Evolutionary conservation across 139 green algal species (phyloP), one percentile per base, ranked within the genome.

Genomic region (Coccomyxa sp.): DNA sequence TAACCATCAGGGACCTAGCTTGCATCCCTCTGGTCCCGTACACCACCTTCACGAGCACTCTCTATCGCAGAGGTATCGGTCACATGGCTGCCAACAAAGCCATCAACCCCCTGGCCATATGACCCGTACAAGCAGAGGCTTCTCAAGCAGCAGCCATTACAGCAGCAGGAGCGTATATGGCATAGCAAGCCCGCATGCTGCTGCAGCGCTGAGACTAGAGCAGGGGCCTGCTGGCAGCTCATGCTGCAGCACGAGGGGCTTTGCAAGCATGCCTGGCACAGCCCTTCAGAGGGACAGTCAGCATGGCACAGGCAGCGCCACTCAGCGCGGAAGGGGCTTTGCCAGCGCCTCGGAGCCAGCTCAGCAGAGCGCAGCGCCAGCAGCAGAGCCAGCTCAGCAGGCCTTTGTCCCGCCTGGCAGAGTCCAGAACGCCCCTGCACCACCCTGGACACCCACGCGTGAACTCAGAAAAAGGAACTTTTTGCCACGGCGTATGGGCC

Each of bases 371-470:
- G 50, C 3, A 64, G 5, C 5, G 27, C 75, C 69, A 34, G 69
- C 69, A 74, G 39, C 55, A 74, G 8, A 16, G 1, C 33, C 69
- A 44, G 34, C 69, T n/a, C 33, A 27, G 16, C 33, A 40, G 39
- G 10, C 76, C 2, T 36, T 24, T 10, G 33, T 75, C n/a, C 16
- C n/a, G 29, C 35, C 16, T 24, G 16, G 36, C 1, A 64, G 34
- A 38, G 68, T 70, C 34, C 73, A 81, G 6, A 75, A 70, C 24
- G 8, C 37, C n/a, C 68, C 85, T 4, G 77, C 39, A n/a, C 37
- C 82, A n/a, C 87, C 88, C 6, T 92, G 88, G 88, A 92, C 88
- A 0, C 87, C 87, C 29, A 92, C 88, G 0, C 35, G 58, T 10
- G 68, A 86, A 36, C 82, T 92, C 27, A 33, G 35, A 6, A 92